Evolutionary conservation across 2,329 filamentous ascomycete species (phyloP), one percentile per base, ranked within the genome.

Genomic region (Aspergillus sp.): DNA sequence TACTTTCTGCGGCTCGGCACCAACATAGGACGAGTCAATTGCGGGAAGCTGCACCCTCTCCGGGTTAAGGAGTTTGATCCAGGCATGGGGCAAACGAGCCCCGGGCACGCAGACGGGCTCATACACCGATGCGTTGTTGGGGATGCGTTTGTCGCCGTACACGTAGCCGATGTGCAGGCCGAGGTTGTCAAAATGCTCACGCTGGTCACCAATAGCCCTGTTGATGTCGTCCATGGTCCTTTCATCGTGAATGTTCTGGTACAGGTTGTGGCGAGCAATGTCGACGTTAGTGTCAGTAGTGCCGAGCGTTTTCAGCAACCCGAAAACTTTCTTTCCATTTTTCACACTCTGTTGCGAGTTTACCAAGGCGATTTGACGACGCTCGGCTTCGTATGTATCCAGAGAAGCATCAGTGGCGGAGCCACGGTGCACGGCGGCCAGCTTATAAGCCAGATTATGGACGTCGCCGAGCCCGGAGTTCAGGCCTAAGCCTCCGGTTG

Each of bases 401-500:
- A 19, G 22, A 2, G 22, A 22, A 1, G 22, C 2, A 1, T 22
- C 22, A 22, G 22, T 22, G 22, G 22, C 22, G 22, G 22, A 1
- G 22, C 22, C 22, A 22, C 72, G 64, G 20, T 71, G 67, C 1
- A 73, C 68, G 0, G 66, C 66, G 4, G 69, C 69, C 6, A 76
- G 64, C 55, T 73, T 75, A 50, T 70, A 73, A 0, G 63, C 76
- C 0, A 82, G 69, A 53, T 82, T 82, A 30, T 77, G 68, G 3
- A 76, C 74, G 49, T 82, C 79, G 6, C 77, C 74, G 4, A 82
- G 65, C 0, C 79, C 78, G 0, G 74, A 76, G 58, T 82, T 82
- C 68, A 83, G 76, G 2, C 80, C 81, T 50, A 81, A 79, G 0
- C 78, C 80, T 1, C 79, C 80, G 0, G 76, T 76, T 0, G 78